Percentiles rank a stretch among this genome's conserved stretches.
Conservation (phyloP, 139 green algal genomes). For the Chlamydomonas asymmetrica region DNA sequence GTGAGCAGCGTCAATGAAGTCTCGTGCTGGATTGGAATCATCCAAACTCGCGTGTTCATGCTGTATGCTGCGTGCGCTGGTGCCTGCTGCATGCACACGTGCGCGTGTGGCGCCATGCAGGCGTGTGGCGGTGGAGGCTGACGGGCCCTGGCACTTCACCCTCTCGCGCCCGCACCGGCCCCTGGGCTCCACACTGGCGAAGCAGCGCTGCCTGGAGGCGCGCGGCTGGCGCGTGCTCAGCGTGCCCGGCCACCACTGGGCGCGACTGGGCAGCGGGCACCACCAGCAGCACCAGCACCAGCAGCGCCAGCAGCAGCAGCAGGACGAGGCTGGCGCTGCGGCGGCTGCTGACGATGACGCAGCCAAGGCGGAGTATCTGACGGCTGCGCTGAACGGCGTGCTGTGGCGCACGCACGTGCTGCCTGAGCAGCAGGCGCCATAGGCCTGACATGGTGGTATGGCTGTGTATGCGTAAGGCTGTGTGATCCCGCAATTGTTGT, state of each 20-base stretch:
- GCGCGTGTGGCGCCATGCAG: no score
- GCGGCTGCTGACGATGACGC: background rate
- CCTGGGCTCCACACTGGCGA: slow-evolving; percentile 46
- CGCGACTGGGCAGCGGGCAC: no score
- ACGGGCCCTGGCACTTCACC: slow-evolving; percentile 65
- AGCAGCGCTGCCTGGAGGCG: slow-evolving; percentile 49
- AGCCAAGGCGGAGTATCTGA: slow-evolving; percentile 15
- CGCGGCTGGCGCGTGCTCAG: slow-evolving; percentile 57
- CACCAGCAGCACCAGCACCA: no score
- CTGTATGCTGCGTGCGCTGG: no score
- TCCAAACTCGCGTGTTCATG: no score
- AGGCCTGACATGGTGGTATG: no score
- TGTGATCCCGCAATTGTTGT: no score
- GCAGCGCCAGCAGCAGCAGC: background rate
- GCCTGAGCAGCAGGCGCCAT: background rate
- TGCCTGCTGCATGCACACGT: no score
- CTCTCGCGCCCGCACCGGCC: slow-evolving; percentile 28
- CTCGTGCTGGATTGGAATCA: no score
- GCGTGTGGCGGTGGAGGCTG: slow-evolving; percentile 63
- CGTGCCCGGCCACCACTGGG: slow-evolving; percentile 56
- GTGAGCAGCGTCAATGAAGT: no score
- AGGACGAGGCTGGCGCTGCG: background rate
- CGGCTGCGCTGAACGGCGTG: slow-evolving; percentile 14
- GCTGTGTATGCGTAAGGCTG: no score
- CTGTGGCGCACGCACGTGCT: slow-evolving; percentile 28